Conservation (phyloP, 495 filamentous ascomycete genomes). For the Penicillium roqueforti region DNA sequence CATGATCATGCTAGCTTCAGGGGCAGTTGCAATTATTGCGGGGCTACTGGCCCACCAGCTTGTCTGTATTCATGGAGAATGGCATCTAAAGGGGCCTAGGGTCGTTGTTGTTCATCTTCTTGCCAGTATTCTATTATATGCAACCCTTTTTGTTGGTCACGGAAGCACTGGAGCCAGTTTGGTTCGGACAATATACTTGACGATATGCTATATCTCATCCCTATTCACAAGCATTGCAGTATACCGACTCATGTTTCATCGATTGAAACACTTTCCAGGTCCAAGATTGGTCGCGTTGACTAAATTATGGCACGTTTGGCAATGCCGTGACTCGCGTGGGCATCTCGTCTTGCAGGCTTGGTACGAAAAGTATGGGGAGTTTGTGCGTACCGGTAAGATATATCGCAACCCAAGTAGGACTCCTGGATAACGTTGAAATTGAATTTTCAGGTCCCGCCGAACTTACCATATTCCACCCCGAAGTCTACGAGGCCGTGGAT, state of each 20-base stretch:
- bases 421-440: no score
- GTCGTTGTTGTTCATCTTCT: neutral
- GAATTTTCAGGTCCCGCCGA: conserved; percentile 26
- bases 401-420: neutral
- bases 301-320: conserved; percentile 39
- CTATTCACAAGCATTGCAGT: neutral
- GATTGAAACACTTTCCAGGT: conserved; percentile 37
- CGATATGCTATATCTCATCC: neutral
- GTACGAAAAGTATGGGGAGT: conserved; percentile 34
- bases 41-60: conserved; percentile 15
- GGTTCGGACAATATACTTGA: neutral
- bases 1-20: neutral
- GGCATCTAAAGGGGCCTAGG: conserved; percentile 14
- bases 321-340: conserved; percentile 28
- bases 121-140: neutral
- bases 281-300: conserved; percentile 35
- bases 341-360: conserved; percentile 29
- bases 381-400: conserved; percentile 32
- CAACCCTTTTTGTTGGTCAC: neutral
- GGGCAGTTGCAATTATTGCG: neutral
- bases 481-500: conserved; percentile 22
- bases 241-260: conserved; percentile 26
- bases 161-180: neutral
- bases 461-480: conserved; percentile 34
- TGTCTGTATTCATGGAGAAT: conserved; percentile 20